phyloP scores from a whole-genome alignment of 352 stramenopile genomes.

The Phytophthora pistaciae region DNA sequence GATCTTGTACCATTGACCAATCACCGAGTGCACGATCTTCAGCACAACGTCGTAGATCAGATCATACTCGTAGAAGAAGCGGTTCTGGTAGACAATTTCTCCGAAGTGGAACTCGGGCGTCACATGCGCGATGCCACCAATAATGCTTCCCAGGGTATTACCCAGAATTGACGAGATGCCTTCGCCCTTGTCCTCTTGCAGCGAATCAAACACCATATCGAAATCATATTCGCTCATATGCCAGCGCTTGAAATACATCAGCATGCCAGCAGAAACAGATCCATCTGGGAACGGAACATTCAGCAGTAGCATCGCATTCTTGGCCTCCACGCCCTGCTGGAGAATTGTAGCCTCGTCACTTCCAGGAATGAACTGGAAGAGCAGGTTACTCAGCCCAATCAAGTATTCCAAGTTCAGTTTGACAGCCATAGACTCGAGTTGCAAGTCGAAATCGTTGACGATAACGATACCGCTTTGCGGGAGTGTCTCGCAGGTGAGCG shows the following conservation, averaged over 20 bases:
- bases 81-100: conserved; percentile 78
- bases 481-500: conserved; percentile 68
- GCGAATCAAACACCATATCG: conserved; percentile 87
- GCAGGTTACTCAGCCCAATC: conserved; percentile 69
- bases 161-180: conserved; percentile 84
- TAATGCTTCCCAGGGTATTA: conserved; percentile 85
- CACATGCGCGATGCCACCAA: conserved; percentile 89
- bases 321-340: conserved; percentile 71
- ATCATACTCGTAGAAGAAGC: conserved; percentile 90
- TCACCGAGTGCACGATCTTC: conserved; percentile 76
- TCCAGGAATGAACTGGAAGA: conserved; percentile 78
- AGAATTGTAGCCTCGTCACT: conserved; percentile 74
- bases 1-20: conserved; percentile 92
- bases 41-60: conserved; percentile 78
- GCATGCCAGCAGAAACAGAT: conserved; percentile 51
- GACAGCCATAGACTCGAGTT: conserved; percentile 72
- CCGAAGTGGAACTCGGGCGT: conserved; percentile 84
- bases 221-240: conserved; percentile 75
- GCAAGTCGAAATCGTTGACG: conserved; percentile 82
- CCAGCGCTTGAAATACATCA: conserved; percentile 91
- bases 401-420: conserved; percentile 89
- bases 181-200: conserved; percentile 80
- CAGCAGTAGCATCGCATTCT: conserved; percentile 60
- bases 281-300: conserved; percentile 65
- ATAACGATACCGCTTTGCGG: conserved; percentile 76